These are phyloP conservation scores for Beauveria sp. DNA, from an alignment of 2,329 filamentous ascomycete genomes.

Conservation along the genomic window DNA sequence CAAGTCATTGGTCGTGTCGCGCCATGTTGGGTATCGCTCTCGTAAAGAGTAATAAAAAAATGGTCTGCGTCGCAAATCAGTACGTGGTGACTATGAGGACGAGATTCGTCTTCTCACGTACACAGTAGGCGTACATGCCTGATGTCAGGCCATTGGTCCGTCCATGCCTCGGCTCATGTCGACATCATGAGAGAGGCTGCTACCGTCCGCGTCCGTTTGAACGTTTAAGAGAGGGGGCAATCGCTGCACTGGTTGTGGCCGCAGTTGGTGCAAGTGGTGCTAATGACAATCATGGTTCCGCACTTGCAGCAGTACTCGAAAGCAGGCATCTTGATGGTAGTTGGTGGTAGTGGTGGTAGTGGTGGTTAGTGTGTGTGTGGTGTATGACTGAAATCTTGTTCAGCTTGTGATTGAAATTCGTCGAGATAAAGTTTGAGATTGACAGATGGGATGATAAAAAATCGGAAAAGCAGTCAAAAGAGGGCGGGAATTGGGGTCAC, in stretches of 20 bases:
- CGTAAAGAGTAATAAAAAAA: not conserved
- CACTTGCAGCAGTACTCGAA: constrained; percentile 49
- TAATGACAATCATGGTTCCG: constrained; percentile 49
- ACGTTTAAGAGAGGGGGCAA: constrained; percentile 30
- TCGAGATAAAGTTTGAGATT: not conserved
- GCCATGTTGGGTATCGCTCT: constrained; percentile 5
- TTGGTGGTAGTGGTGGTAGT: constrained; percentile 14
- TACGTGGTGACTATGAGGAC: not conserved
- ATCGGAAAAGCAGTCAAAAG: not conserved
- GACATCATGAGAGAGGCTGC: constrained; percentile 3
- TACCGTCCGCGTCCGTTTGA: not conserved
- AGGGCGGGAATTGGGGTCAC: not conserved
- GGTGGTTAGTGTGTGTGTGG: not conserved
- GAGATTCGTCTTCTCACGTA: not conserved
- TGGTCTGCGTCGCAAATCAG: not conserved
- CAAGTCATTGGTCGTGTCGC: constrained; percentile 7
- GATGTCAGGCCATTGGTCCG: not conserved
- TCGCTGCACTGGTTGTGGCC: constrained; percentile 41
- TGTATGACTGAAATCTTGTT: not conserved
- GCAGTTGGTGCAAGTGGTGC: constrained; percentile 43
- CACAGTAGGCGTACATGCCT: constrained; percentile 12
- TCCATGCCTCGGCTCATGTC: constrained; percentile 1
- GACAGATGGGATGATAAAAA: not conserved
- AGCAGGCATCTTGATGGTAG: constrained; percentile 30
- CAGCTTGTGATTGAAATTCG: not conserved